These are phyloP conservation scores for Shiraia sp. DNA, from an alignment of 2,329 filamentous ascomycete genomes.

Conservation along the genomic window DNA sequence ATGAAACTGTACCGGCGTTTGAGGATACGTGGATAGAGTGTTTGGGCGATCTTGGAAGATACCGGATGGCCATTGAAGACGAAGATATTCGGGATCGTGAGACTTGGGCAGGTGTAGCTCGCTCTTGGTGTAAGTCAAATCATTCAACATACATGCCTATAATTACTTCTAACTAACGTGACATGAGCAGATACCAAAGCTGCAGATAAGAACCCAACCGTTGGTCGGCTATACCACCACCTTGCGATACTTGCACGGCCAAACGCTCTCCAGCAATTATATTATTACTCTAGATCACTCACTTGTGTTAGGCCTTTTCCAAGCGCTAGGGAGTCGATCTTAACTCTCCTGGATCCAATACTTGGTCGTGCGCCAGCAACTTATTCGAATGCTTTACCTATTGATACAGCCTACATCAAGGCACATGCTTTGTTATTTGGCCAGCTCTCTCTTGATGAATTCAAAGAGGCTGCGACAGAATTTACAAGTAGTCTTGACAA, in stretches of 20 bases:
- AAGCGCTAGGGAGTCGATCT: conserved; percentile 70
- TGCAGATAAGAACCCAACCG: conserved; percentile 73
- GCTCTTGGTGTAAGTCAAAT: conserved; percentile 70
- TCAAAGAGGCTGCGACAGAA: conserved; percentile 50
- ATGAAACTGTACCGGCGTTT: conserved; percentile 82
- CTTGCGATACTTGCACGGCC: conserved; percentile 77
- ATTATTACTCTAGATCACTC: conserved; percentile 71
- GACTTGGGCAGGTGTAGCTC: conserved; percentile 77
- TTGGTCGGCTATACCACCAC: conserved; percentile 85
- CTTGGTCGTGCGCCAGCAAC: conserved; percentile 42
- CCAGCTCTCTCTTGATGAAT: conserved; percentile 52
- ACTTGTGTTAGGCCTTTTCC: conserved; percentile 69
- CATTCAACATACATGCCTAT: background rate
- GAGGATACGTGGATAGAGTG: conserved; percentile 94
- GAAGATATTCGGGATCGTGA: conserved; percentile 75
- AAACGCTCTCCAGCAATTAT: conserved; percentile 71
- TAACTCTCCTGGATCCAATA: conserved; percentile 66
- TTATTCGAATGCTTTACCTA: conserved; percentile 42
- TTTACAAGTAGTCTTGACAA: conserved; percentile 61
- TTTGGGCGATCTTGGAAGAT: conserved; percentile 81
- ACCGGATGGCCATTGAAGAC: conserved; percentile 90
- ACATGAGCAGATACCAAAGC: conserved; percentile 60
- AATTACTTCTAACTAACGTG: background rate
- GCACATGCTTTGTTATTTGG: conserved; percentile 68
- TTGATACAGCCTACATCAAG: conserved; percentile 66